phyloP scores from a whole-genome alignment of 2,329 filamentous ascomycete species.

The Verticillium nubilum region DNA sequence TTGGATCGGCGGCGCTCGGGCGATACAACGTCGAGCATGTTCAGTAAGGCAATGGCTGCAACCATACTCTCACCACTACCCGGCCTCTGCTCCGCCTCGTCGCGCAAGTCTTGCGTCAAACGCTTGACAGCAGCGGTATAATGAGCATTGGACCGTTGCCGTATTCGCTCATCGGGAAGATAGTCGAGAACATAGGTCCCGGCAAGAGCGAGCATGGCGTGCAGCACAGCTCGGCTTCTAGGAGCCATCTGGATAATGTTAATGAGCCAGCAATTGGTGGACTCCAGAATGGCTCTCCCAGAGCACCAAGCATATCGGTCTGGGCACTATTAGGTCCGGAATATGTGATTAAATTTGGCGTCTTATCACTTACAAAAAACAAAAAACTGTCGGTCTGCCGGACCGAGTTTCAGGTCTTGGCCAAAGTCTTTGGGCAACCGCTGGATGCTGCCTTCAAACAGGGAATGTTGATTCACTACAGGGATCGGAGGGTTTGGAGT shows the following conservation, averaged over 20 bases:
- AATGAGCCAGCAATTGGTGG: constrained; percentile 32
- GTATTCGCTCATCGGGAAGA: constrained; percentile 23
- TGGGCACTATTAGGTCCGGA: background rate
- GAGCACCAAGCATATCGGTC: constrained; percentile 21
- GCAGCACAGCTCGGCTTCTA: constrained; percentile 23
- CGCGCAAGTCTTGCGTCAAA: constrained; percentile 16
- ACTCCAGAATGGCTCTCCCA: constrained; percentile 29
- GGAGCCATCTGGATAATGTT: constrained; percentile 33
- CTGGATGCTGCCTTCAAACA: background rate
- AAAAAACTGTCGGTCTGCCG: background rate
- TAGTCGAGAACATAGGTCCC: constrained; percentile 37
- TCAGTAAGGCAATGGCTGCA: constrained; percentile 18
- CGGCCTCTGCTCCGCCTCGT: background rate
- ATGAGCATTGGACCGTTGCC: constrained; percentile 24
- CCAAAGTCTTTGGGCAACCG: background rate
- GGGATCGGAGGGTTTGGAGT: background rate
- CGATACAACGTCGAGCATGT: constrained; percentile 20
- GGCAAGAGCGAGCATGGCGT: constrained; percentile 33
- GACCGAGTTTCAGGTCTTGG: background rate
- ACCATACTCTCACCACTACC: constrained; percentile 6
- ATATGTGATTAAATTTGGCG: background rate
- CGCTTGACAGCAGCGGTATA: constrained; percentile 22
- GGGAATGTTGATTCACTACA: background rate
- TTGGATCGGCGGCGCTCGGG: constrained; percentile 27
- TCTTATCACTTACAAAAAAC: background rate